Percentiles rank a stretch among this genome's conserved stretches.
Evolutionary conservation across 768 basidiomycete genomes (phyloP).

Genomic region (Xanthoconium stramineum): DNA sequence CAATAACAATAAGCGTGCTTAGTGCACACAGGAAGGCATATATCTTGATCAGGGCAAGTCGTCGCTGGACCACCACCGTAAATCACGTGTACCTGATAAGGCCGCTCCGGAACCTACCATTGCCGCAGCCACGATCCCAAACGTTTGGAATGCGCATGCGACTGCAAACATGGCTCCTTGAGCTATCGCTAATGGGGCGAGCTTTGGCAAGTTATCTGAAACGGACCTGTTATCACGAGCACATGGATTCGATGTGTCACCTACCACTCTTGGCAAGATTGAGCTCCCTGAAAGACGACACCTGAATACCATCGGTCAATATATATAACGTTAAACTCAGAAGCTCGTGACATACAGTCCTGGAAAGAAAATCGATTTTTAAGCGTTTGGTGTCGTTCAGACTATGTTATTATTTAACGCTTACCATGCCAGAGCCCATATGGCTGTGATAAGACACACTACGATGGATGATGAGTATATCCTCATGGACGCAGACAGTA

Average conservation of each 20-base stretch:
- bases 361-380: neutral
- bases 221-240: neutral
- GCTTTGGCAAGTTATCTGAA: slow-evolving; percentile 40
- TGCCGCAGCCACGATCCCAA: slow-evolving; percentile 50
- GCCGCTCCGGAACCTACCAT: slow-evolving; percentile 39
- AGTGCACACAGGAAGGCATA: slow-evolving; percentile 53
- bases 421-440: slow-evolving; percentile 67
- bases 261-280: slow-evolving; percentile 45
- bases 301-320: slow-evolving; percentile 35
- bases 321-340: neutral
- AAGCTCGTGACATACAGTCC: slow-evolving; percentile 20
- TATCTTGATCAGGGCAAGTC: slow-evolving; percentile 46
- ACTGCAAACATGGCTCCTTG: slow-evolving; percentile 58
- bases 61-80: slow-evolving; percentile 43
- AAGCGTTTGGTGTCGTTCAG: neutral
- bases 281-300: slow-evolving; percentile 59
- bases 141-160: slow-evolving; percentile 48
- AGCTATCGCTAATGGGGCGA: slow-evolving; percentile 55
- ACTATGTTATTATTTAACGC: slow-evolving; percentile 23
- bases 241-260: slow-evolving; percentile 20
- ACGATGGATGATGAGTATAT: neutral
- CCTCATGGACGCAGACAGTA: neutral
- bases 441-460: slow-evolving; percentile 44
- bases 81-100: neutral
- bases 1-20: slow-evolving; percentile 48